These are phyloP conservation scores for Pythium biforme DNA, from an alignment of 352 stramenopile species.

Conservation along the genomic window DNA sequence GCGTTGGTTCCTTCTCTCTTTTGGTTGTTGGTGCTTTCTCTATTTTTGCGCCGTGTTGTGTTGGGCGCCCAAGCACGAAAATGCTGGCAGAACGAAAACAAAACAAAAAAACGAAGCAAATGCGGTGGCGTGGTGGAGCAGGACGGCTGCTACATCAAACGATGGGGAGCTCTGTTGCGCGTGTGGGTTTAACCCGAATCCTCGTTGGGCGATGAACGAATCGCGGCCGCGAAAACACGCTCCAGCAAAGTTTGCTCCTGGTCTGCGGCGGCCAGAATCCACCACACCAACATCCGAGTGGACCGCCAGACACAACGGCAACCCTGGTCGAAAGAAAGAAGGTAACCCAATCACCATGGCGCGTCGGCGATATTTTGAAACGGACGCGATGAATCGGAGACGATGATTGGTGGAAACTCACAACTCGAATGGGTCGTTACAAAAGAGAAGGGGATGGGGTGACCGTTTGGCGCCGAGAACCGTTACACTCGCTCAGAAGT, in stretches of 20 bases:
- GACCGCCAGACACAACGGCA: neutral
- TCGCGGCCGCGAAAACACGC: neutral
- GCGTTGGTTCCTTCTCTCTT: constrained; percentile 17
- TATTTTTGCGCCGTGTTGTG: neutral
- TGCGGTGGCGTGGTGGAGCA: neutral
- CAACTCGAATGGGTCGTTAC: constrained; percentile 12
- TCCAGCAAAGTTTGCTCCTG: neutral
- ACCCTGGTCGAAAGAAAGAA: constrained; percentile 9
- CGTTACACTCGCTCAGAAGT: constrained; percentile 19
- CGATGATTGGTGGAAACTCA: constrained; percentile 18
- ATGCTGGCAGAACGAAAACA: constrained; percentile 6
- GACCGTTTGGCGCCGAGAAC: constrained; percentile 4
- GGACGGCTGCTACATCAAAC: constrained; percentile 14
- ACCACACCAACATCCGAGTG: constrained; percentile 7
- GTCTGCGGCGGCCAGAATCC: neutral
- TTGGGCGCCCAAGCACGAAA: neutral
- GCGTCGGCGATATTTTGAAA: constrained; percentile 20
- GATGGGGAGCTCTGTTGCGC: neutral
- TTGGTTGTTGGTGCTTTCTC: neutral
- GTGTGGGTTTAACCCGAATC: constrained; percentile 23
- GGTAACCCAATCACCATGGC: constrained; percentile 1
- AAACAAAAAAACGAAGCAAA: constrained; percentile 13
- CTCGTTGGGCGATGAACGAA: neutral
- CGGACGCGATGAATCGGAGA: constrained; percentile 12
- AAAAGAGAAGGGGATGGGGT: constrained; percentile 12